Percentiles rank a stretch among this genome's conserved stretches.
Conservation (phyloP, 495 filamentous ascomycete genomes). For the Hamigera avellanea region DNA sequence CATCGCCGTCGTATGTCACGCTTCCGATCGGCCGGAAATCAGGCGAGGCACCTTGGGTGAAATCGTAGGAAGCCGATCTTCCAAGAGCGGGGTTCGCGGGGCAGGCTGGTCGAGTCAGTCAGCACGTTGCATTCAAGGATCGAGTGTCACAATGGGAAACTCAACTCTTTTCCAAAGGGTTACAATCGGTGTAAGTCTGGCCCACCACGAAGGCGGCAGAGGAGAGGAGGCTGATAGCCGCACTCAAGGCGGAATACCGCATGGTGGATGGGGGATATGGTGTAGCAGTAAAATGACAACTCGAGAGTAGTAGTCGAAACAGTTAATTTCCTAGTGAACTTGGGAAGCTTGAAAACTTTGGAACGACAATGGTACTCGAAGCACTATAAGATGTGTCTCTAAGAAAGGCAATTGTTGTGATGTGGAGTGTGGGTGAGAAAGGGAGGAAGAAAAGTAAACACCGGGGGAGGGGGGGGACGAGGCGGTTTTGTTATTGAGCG, state of each 20-base stretch:
- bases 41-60: conserved; percentile 55
- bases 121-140: conserved; percentile 12
- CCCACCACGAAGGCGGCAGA: conserved; percentile 37
- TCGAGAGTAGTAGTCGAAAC: too few relatives aligned
- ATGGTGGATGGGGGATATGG: too few relatives aligned
- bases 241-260: conserved; percentile 13
- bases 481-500: too few relatives aligned
- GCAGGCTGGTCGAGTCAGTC: conserved; percentile 37
- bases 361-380: too few relatives aligned
- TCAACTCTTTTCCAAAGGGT: conserved; percentile 59
- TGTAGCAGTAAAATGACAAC: too few relatives aligned
- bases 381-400: too few relatives aligned
- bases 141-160: conserved; percentile 3
- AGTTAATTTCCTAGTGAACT: too few relatives aligned
- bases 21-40: conserved; percentile 60
- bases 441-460: too few relatives aligned
- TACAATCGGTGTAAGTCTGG: conserved; percentile 68
- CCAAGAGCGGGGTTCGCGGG: conserved; percentile 74
- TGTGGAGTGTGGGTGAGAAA: too few relatives aligned
- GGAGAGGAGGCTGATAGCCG: conserved; percentile 17
- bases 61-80: conserved; percentile 66
- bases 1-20: conserved; percentile 59
- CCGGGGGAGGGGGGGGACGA: too few relatives aligned
- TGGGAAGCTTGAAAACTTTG: too few relatives aligned
- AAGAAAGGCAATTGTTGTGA: too few relatives aligned